Conservation (phyloP, 2,329 filamentous ascomycete genomes). For the Fusarium sp. region DNA sequence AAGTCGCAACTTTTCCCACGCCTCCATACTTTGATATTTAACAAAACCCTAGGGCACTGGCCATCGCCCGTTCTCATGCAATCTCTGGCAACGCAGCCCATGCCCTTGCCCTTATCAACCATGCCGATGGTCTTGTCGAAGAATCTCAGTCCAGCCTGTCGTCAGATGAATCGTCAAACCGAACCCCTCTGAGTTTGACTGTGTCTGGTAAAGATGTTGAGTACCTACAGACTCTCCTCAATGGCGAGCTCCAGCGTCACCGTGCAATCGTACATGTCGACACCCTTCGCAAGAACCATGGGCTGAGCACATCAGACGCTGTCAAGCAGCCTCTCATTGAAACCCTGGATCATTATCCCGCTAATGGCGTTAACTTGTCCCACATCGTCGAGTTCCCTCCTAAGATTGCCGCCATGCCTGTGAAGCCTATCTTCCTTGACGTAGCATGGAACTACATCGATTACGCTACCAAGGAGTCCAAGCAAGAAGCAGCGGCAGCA, state of each 20-base stretch:
- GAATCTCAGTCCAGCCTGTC: slow-evolving; percentile 65
- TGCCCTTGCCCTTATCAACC: slow-evolving; percentile 85
- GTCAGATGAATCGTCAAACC: slow-evolving; percentile 44
- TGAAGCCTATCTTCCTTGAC: slow-evolving; percentile 96
- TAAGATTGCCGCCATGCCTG: slow-evolving; percentile 82
- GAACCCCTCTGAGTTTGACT: slow-evolving; percentile 73
- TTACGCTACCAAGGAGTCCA: slow-evolving; percentile 76
- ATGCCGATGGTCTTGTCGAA: slow-evolving; percentile 74
- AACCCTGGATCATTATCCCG: slow-evolving; percentile 80
- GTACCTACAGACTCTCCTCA: slow-evolving; percentile 72
- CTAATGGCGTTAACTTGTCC: slow-evolving; percentile 76
- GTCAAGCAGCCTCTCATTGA: slow-evolving; percentile 74
- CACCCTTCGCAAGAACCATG: slow-evolving; percentile 68
- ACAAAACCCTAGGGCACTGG: slow-evolving; percentile 72
- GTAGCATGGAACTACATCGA: slow-evolving; percentile 98
- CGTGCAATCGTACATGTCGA: slow-evolving; percentile 88
- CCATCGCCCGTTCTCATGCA: slow-evolving; percentile 86
- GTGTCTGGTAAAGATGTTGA: slow-evolving; percentile 71
- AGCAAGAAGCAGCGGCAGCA: slow-evolving; percentile 39
- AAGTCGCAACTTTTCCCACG: slow-evolving; percentile 49
- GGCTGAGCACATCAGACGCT: slow-evolving; percentile 53
- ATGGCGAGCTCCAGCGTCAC: slow-evolving; percentile 80
- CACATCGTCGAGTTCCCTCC: slow-evolving; percentile 92
- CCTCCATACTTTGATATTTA: slow-evolving; percentile 22
- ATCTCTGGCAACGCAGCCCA: slow-evolving; percentile 79